Evolutionary conservation across 1,284 basidiomycete species (phyloP).

Genomic region (Agroathelia rolfsii): DNA sequence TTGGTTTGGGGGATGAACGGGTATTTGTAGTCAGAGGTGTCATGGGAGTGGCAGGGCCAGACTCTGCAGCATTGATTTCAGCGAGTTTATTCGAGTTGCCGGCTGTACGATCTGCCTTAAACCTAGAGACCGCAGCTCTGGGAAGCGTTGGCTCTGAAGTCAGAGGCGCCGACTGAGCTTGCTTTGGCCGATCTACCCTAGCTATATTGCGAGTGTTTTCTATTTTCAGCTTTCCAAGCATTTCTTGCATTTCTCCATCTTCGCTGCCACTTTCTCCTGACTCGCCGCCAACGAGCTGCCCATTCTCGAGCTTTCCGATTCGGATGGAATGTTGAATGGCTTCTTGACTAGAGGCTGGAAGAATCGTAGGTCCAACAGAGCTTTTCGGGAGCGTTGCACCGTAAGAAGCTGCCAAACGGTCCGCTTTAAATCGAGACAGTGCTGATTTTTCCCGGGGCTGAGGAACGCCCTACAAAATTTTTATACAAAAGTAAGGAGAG

Average conservation of each 20-base stretch:
- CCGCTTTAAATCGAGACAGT: constrained; percentile 55
- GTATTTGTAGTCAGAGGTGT: constrained; percentile 15
- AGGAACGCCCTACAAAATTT: constrained; percentile 26
- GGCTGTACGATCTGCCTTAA: no score
- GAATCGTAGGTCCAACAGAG: constrained; percentile 35
- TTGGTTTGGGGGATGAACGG: constrained; percentile 21
- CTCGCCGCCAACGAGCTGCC: constrained; percentile 43
- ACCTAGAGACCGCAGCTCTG: no score
- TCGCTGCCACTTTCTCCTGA: constrained; percentile 50
- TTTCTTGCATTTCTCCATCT: constrained; percentile 38
- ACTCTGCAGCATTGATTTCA: constrained; percentile 8
- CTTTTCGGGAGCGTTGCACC: constrained; percentile 23
- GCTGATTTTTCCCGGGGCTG: constrained; percentile 32
- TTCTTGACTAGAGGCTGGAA: constrained; percentile 42
- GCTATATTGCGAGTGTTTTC: no score
- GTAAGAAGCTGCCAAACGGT: constrained; percentile 36
- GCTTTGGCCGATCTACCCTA: no score
- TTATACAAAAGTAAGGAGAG: constrained; percentile 1
- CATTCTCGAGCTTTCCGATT: constrained; percentile 50
- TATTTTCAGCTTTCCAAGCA: constrained; percentile 44
- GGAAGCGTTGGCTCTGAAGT: not conserved
- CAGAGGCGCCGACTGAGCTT: not conserved
- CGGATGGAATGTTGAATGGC: constrained; percentile 47
- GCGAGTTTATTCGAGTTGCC: no score
- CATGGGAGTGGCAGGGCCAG: constrained; percentile 7